A percentile compares a stretch with the other conserved stretches of the same genome.
These are phyloP conservation scores for Fusarium oligoseptatum DNA, from an alignment of 2,329 filamentous ascomycete genomes.

Conservation along the genomic window DNA sequence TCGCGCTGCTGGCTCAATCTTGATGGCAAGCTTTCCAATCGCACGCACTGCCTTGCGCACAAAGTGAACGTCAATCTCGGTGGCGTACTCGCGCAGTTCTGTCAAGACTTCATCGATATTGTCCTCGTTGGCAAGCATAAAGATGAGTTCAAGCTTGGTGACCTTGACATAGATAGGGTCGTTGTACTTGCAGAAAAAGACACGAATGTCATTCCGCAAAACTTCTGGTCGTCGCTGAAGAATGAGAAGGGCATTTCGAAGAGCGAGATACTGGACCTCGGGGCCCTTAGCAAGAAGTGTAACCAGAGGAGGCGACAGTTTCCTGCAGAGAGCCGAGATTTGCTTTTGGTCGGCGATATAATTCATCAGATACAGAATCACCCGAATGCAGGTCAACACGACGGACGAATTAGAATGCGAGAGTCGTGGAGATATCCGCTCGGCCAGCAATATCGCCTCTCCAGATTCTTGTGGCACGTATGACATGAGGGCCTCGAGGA, in stretches of 20 bases:
- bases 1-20: conserved; percentile 93
- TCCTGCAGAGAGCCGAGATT: conserved; percentile 87
- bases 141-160: conserved; percentile 97
- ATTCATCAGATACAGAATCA: conserved; percentile 98
- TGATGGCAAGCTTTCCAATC: conserved; percentile 98
- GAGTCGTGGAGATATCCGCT: conserved; percentile 93
- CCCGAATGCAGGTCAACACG: conserved; percentile 94
- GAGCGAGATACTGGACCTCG: conserved; percentile 96
- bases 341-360: conserved; percentile 95
- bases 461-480: conserved; percentile 93
- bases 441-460: conserved; percentile 90
- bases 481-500: conserved; percentile 96
- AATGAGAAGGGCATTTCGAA: conserved; percentile 94
- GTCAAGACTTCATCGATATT: conserved; percentile 97
- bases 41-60: conserved; percentile 97
- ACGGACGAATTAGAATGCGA: conserved; percentile 98
- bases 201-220: conserved; percentile 93
- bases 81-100: conserved; percentile 95
- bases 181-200: conserved; percentile 99
- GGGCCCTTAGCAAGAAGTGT: conserved; percentile 95
- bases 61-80: conserved; percentile 98
- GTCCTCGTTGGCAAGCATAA: conserved; percentile 95
- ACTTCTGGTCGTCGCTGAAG: conserved; percentile 94
- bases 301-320: conserved; percentile 93
- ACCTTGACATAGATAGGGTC: conserved; percentile 99